Evolutionary conservation across 208 protist genomes (phyloP).

Genomic region (Trypanosoma scelopori): DNA sequence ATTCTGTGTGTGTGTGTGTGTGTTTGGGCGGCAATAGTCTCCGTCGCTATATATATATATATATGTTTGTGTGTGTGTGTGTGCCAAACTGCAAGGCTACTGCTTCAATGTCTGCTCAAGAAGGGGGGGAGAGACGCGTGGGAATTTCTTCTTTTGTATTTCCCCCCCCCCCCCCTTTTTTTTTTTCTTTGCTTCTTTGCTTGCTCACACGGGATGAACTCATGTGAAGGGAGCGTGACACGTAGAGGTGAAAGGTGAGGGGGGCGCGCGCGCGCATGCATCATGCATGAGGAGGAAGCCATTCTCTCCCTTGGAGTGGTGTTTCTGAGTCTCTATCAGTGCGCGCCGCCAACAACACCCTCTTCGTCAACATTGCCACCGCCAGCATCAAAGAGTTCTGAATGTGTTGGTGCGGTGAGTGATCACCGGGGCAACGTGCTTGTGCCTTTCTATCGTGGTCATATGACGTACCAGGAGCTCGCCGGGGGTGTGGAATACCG

Average conservation of each 20-base stretch:
- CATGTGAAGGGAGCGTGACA: not conserved
- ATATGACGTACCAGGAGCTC: conserved; percentile 33
- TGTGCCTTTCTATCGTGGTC: conserved; percentile 37
- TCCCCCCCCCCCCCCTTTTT: not conserved
- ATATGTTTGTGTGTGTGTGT: not conserved
- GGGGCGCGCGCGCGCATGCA: conserved; percentile 15
- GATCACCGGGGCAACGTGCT: conserved; percentile 40
- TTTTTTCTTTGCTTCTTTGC: conserved; percentile 3
- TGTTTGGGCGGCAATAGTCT: not conserved
- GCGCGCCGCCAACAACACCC: not conserved
- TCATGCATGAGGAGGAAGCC: conserved; percentile 16
- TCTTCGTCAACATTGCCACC: not conserved
- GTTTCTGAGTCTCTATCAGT: conserved; percentile 29
- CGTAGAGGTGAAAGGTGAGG: not conserved
- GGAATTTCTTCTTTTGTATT: not conserved
- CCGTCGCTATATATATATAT: not conserved
- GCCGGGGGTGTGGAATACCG: conserved; percentile 33
- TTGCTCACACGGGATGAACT: not conserved
- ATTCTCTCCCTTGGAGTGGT: conserved; percentile 19
- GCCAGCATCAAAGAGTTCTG: not conserved
- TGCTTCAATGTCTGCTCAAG: not conserved
- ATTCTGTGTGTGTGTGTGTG: conserved; percentile 1
- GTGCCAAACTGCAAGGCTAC: not conserved
- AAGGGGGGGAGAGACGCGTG: not conserved
- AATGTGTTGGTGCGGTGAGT: not conserved